Conservation (phyloP, 1,284 basidiomycete species). For the Sutorius eximius region DNA sequence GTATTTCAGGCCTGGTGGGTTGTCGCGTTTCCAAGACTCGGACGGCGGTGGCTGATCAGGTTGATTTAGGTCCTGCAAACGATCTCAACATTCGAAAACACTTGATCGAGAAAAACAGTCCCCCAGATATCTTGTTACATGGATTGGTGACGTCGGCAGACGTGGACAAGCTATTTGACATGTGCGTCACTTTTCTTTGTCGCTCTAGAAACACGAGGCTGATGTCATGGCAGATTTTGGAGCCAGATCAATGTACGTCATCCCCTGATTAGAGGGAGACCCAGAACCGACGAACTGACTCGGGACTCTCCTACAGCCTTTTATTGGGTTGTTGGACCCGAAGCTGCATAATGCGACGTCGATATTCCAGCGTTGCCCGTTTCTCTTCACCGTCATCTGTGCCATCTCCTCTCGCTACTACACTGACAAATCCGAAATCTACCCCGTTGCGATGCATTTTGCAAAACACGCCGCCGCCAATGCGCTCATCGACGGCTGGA, state of each 20-base stretch:
- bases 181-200: conserved; percentile 49
- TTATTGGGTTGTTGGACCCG: conserved; percentile 73
- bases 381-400: conserved; percentile 80
- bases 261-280: neutral
- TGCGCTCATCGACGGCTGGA: conserved; percentile 79
- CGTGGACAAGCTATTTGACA: conserved; percentile 79
- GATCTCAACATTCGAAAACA: conserved; percentile 66
- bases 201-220: neutral
- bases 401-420: conserved; percentile 78
- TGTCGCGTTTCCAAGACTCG: neutral
- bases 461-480: conserved; percentile 79
- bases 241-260: conserved; percentile 63
- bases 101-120: conserved; percentile 76
- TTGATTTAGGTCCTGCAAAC: conserved; percentile 58
- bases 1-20: conserved; percentile 76
- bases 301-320: conserved; percentile 49
- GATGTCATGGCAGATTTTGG: conserved; percentile 53
- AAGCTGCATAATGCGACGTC: conserved; percentile 68
- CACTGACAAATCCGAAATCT: conserved; percentile 72
- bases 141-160: conserved; percentile 79
- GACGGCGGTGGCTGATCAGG: neutral
- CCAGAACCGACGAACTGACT: neutral
- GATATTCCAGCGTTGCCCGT: conserved; percentile 76
- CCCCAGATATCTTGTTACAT: conserved; percentile 81
- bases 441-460: conserved; percentile 85